phyloP scores from a whole-genome alignment of 176 grass and related monocot species.

The Puccinellia tenuiflora region DNA sequence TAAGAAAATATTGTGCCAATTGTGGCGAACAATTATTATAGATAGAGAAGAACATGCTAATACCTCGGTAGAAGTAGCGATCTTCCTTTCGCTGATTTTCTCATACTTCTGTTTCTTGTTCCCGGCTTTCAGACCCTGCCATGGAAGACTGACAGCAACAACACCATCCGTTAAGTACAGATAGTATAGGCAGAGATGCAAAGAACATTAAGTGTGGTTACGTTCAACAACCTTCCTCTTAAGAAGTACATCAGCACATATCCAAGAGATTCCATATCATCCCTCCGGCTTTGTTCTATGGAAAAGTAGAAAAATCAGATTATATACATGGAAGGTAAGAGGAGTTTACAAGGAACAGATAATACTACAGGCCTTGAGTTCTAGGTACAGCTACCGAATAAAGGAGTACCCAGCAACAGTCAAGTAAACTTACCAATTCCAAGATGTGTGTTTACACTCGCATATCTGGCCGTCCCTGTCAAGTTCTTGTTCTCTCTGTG shows the following conservation, averaged over 20 bases:
- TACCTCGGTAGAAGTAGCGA: conserved; percentile 81
- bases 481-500: conserved; percentile 64
- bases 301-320: background rate
- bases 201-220: background rate
- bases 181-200: background rate
- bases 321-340: background rate
- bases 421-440: conserved; percentile 46
- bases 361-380: background rate
- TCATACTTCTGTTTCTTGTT: conserved; percentile 90
- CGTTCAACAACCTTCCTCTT: conserved; percentile 58
- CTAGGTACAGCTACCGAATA: background rate
- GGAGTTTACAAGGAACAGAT: background rate
- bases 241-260: conserved; percentile 87
- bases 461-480: conserved; percentile 64
- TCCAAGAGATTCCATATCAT: conserved; percentile 90
- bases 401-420: background rate
- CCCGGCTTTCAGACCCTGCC: conserved; percentile 84
- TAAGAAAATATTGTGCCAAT: background rate
- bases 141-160: conserved; percentile 50
- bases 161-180: background rate
- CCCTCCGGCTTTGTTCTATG: conserved; percentile 82
- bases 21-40: background rate
- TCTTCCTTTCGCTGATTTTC: conserved; percentile 87
- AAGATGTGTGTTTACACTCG: conserved; percentile 66
- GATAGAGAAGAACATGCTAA: background rate